These are phyloP conservation scores for Saccharomycopsis selenospora DNA, from an alignment of 805 yeast species.

Conservation along the genomic window DNA sequence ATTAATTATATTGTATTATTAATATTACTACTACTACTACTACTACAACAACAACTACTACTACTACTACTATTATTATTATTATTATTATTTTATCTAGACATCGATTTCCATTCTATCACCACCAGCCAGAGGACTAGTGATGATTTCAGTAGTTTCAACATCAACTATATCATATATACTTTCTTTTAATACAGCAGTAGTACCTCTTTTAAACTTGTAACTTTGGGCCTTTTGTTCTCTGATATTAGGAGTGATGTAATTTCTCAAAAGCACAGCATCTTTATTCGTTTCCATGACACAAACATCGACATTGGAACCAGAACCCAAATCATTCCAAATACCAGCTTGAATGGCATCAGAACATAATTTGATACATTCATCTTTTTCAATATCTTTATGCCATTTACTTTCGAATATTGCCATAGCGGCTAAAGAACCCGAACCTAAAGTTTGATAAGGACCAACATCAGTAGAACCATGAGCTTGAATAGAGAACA, in stretches of 20 bases:
- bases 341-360: slow-evolving; percentile 97
- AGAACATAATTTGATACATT: slow-evolving; percentile 84
- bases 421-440: slow-evolving; percentile 98
- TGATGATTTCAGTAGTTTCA: slow-evolving; percentile 44
- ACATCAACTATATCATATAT: slow-evolving; percentile 61
- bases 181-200: slow-evolving; percentile 64
- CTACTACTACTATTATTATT: too few relatives aligned
- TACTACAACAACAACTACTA: too few relatives aligned
- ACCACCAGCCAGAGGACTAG: slow-evolving; percentile 24
- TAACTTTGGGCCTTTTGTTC: slow-evolving; percentile 75
- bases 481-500: slow-evolving; percentile 92
- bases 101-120: slow-evolving; percentile 48
- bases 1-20: too few relatives aligned
- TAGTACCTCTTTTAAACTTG: slow-evolving; percentile 89
- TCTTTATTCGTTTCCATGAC: slow-evolving; percentile 92
- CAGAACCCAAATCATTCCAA: slow-evolving; percentile 98
- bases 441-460: slow-evolving; percentile 90
- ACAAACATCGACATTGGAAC: slow-evolving; percentile 95
- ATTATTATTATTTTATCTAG: slow-evolving; percentile 7
- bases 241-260: slow-evolving; percentile 85
- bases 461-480: slow-evolving; percentile 96
- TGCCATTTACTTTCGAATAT: slow-evolving; percentile 87
- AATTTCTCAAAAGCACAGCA: slow-evolving; percentile 78
- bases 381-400: slow-evolving; percentile 69
- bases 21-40: too few relatives aligned